phyloP scores from a whole-genome alignment of 371 early-diverging fungal genomes.

The Batkoa obscura region DNA sequence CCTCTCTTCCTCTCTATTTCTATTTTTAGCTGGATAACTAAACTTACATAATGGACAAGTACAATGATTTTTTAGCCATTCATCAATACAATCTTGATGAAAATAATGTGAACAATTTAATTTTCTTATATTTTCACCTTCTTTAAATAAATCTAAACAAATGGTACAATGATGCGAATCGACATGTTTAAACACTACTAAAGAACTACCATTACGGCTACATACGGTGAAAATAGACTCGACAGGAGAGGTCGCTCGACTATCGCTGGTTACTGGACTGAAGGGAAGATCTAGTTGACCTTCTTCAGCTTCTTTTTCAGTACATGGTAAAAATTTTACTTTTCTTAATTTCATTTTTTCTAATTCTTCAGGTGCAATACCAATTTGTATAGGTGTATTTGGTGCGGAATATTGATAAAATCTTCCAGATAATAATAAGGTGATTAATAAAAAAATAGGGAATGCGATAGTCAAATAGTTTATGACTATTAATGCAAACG shows the following conservation, averaged over 20 bases:
- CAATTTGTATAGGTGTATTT: not conserved
- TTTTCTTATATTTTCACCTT: not conserved
- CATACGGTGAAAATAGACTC: not conserved
- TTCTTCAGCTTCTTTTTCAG: not conserved
- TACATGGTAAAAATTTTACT: not conserved
- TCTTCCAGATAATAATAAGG: not conserved
- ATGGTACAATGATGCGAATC: not conserved
- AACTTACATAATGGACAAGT: not conserved
- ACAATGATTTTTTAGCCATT: not conserved
- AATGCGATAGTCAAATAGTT: not conserved
- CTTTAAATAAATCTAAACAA: not conserved
- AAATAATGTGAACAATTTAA: not conserved
- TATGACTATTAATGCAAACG: not conserved
- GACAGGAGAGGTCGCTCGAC: not conserved
- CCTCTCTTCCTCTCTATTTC: too few species aligned
- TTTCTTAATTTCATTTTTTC: not conserved
- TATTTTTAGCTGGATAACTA: too few species aligned
- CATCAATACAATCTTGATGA: not conserved
- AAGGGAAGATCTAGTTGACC: not conserved
- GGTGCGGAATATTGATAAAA: not conserved
- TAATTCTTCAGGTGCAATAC: not conserved
- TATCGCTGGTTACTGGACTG: too few species aligned
- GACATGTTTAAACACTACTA: not conserved
- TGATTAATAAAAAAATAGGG: not conserved
- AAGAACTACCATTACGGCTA: not conserved